phyloP scores from a whole-genome alignment of 1,284 basidiomycete species.

The Wolfiporia cocos region DNA sequence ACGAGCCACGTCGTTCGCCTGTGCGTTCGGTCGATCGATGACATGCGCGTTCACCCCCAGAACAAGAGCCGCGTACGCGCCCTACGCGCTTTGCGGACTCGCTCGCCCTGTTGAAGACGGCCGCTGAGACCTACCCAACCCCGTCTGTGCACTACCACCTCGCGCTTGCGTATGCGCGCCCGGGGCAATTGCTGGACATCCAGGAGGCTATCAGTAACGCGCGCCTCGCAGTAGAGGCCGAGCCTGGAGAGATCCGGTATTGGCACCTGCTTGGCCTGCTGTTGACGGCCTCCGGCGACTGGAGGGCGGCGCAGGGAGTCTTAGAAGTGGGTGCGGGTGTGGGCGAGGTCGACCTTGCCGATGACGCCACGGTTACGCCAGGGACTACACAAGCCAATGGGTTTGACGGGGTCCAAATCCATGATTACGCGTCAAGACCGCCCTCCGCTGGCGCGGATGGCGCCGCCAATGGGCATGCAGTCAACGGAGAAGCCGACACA shows the following conservation, averaged over 20 bases:
- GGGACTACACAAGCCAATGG: conserved; percentile 10
- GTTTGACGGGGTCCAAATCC: conserved; percentile 14
- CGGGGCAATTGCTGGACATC: conserved; percentile 60
- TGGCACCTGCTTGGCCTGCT: conserved; percentile 93
- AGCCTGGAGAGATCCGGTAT: conserved; percentile 67
- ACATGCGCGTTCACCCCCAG: too few species aligned
- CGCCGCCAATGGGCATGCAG: conserved; percentile 8
- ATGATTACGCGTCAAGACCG: conserved; percentile 15
- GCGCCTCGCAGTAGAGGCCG: conserved; percentile 72
- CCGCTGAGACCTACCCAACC: conserved; percentile 49
- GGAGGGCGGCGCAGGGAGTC: conserved; percentile 73
- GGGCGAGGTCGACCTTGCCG: conserved; percentile 38
- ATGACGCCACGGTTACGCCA: conserved; percentile 23
- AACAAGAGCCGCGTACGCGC: conserved; percentile 60
- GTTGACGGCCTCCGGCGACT: conserved; percentile 76
- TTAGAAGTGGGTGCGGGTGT: conserved; percentile 65
- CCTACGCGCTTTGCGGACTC: conserved; percentile 53
- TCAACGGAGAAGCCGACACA: background rate
- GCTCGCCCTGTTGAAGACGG: conserved; percentile 48
- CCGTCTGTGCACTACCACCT: conserved; percentile 76
- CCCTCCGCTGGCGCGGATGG: conserved; percentile 2
- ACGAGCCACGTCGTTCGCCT: too few species aligned
- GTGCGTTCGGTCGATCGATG: too few species aligned
- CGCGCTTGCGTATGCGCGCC: conserved; percentile 69
- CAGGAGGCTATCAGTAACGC: conserved; percentile 65